Evolutionary conservation across 257 asterid species (phyloP).

Genomic region (Vinca minor): DNA sequence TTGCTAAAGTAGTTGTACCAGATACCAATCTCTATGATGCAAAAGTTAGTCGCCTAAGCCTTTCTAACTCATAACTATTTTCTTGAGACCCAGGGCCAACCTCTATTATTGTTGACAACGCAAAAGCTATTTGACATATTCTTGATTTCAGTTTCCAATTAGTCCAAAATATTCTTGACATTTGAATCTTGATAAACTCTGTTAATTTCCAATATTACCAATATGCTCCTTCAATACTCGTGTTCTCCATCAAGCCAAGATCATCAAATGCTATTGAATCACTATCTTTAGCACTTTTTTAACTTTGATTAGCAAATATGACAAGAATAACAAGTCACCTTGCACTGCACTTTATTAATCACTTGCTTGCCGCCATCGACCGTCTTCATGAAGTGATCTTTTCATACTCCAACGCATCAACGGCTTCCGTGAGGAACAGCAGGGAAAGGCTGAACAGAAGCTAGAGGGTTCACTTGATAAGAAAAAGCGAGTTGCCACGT

Average conservation of each 20-base stretch:
- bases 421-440: slow-evolving; percentile 35
- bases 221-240: background rate
- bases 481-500: slow-evolving; percentile 92
- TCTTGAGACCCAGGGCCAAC: no score
- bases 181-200: no score
- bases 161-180: no score
- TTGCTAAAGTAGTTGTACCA: no score
- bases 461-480: slow-evolving; percentile 92
- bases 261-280: background rate
- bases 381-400: background rate
- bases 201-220: no score
- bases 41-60: no score
- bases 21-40: no score
- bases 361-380: background rate
- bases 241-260: background rate
- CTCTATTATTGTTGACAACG: no score
- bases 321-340: background rate
- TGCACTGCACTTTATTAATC: background rate
- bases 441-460: slow-evolving; percentile 74
- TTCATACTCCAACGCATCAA: slow-evolving; percentile 17
- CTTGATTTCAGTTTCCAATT: no score
- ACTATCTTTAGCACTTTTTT: background rate
- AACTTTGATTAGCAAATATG: background rate
- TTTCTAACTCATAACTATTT: no score
- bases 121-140: no score